Evolutionary conservation across 306 rosid genomes (phyloP).

Genomic region (Abrus precatorius): DNA sequence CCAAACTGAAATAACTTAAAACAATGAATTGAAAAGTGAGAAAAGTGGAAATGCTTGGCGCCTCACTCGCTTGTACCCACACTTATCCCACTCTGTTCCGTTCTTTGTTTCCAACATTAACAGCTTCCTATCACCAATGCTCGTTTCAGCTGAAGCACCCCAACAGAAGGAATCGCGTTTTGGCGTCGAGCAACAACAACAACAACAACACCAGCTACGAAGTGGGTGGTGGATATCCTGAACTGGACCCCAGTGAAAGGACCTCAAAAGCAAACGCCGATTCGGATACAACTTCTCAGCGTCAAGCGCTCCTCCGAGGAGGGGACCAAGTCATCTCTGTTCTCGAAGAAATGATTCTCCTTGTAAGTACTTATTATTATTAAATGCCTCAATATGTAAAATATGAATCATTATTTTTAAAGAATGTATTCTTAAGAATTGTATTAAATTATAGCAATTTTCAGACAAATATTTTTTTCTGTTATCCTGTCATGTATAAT

Average conservation of each 20-base stretch:
- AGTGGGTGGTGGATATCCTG: constrained; percentile 82
- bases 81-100: constrained; percentile 15
- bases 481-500: no score
- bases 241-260: constrained; percentile 35
- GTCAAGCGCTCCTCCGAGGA: constrained; percentile 79
- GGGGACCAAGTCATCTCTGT: constrained; percentile 96
- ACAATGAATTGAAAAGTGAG: background rate
- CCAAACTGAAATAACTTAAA: no score
- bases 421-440: no score
- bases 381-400: background rate
- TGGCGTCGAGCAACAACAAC: constrained; percentile 28
- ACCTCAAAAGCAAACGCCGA: constrained; percentile 41
- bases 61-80: constrained; percentile 8
- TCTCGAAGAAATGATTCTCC: constrained; percentile 76
- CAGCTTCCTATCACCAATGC: background rate
- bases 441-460: no score
- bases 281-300: constrained; percentile 51
- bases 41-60: constrained; percentile 45
- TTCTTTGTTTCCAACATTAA: constrained; percentile 4
- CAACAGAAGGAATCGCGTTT: constrained; percentile 11
- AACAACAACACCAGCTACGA: constrained; percentile 59
- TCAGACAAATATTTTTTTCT: no score
- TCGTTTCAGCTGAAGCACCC: constrained; percentile 45
- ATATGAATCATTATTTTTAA: no score
- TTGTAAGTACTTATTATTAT: constrained; percentile 55